Conservation (phyloP, 2,329 filamentous ascomycete genomes). For the Hymenoscyphus repandus region DNA sequence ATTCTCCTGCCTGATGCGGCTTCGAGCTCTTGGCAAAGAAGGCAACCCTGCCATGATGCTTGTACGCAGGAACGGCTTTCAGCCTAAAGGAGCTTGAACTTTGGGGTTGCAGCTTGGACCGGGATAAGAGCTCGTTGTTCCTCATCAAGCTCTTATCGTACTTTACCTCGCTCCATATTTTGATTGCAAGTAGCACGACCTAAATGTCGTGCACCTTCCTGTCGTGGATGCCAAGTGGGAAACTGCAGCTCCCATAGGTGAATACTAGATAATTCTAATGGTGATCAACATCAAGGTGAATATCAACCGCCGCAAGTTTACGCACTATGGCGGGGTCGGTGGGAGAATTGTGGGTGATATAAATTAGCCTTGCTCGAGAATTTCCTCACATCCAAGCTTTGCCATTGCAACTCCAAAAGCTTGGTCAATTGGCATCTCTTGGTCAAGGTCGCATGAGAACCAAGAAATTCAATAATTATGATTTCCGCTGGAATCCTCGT, state of each 20-base stretch:
- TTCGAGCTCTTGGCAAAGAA: no score
- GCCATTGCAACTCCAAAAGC: not conserved
- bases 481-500: constrained; percentile 10
- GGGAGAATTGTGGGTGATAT: not conserved
- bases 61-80: no score
- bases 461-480: constrained; percentile 2
- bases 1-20: no score
- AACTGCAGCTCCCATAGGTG: not conserved
- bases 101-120: no score
- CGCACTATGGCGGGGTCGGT: not conserved
- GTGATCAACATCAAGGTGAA: not conserved
- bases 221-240: not conserved
- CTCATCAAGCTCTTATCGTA: no score
- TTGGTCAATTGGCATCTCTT: not conserved
- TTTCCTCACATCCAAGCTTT: not conserved
- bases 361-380: not conserved
- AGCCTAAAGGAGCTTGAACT: no score
- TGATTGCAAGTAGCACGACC: no score
- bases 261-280: not conserved
- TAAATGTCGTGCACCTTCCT: not conserved
- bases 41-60: no score
- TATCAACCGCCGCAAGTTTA: not conserved
- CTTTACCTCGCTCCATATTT: no score
- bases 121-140: no score
- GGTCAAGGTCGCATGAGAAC: not conserved